phyloP scores from a whole-genome alignment of 768 basidiomycete species.

The Dendrothele bispora region DNA sequence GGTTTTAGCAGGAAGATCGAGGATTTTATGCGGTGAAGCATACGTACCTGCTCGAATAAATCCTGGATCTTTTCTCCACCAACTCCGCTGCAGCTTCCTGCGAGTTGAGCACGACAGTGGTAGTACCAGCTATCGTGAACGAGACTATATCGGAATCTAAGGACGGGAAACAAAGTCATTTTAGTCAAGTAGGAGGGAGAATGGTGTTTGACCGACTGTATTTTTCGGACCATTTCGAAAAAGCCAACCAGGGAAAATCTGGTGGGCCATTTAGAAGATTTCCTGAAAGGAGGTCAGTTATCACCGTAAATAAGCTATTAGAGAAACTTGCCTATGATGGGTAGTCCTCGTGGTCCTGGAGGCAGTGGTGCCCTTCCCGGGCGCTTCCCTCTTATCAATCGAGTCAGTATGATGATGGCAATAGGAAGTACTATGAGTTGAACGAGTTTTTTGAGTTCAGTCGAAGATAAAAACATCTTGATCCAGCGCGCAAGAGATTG shows the following conservation, averaged over 20 bases:
- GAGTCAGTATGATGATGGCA: no score
- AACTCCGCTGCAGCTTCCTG: constrained; percentile 31
- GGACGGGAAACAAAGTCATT: constrained; percentile 11
- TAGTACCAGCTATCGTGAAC: constrained; percentile 22
- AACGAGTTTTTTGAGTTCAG: no score
- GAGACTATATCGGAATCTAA: constrained; percentile 30
- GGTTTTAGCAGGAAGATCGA: background rate
- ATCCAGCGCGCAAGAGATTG: no score
- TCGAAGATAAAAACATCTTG: no score
- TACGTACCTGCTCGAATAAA: constrained; percentile 34
- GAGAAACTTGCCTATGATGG: constrained; percentile 38
- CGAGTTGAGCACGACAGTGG: constrained; percentile 33
- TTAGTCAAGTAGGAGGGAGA: background rate
- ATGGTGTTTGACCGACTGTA: constrained; percentile 26
- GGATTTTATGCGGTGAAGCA: constrained; percentile 15
- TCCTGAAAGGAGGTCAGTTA: background rate
- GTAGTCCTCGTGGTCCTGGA: constrained; percentile 41
- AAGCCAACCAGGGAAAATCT: constrained; percentile 41
- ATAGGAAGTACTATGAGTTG: no score
- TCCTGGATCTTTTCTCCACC: constrained; percentile 35
- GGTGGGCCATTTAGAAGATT: constrained; percentile 39
- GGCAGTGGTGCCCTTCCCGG: no score
- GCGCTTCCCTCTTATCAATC: no score
- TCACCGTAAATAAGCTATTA: background rate
- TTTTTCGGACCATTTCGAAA: constrained; percentile 39